Evolutionary conservation across 768 basidiomycete species (phyloP), one percentile per base, ranked within the genome.

Genomic region (Baorangia bicolor): DNA sequence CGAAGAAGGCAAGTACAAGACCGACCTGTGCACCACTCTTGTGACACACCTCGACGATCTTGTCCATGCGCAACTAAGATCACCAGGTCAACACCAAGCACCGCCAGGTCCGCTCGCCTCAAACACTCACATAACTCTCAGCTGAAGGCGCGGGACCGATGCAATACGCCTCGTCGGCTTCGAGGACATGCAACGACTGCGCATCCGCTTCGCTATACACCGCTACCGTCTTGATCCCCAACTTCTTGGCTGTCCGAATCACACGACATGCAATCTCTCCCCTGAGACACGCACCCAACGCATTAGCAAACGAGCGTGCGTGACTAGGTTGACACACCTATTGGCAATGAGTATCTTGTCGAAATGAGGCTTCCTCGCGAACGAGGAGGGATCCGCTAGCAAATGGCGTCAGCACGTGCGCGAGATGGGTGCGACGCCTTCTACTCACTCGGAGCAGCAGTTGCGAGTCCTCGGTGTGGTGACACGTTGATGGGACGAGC

Each of bases 261-360:
- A 98, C 92, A 20, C 94, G 87, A 70, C 95, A 97, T 6, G 94
- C 94, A 59, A 98, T 98, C 73, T 98, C 94, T 44, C 94, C 94
- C 71, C 94, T 96, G 58, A 14, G 34, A 43, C 3, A 28, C 2
- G 51, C 5, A 20, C 56, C 16, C 41, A 33, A 23, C 55, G 12
- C 44, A 37, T 34, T 21, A 53, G 30, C 25, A 34, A 27, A 41
- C 13, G 12, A 38, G 12, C 31, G 25, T 12, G 27, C 13, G 7
- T 9, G 39, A 37, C 9, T 2, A 4, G 16, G 6, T 9, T 8
- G 14, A 25, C 46, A 35, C 47, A 76, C 94, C 94, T 77, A 67
- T 97, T 97, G 0, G 94, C 94, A 53, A 97, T 85, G 23, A 97
- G 79, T 56, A 95, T 91, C 78, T 97, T 97, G 75, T 90, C 85